Base-by-base conservation (phyloP, 306 rosid species). In the Ammopiptanthus mongolicus region DNA sequence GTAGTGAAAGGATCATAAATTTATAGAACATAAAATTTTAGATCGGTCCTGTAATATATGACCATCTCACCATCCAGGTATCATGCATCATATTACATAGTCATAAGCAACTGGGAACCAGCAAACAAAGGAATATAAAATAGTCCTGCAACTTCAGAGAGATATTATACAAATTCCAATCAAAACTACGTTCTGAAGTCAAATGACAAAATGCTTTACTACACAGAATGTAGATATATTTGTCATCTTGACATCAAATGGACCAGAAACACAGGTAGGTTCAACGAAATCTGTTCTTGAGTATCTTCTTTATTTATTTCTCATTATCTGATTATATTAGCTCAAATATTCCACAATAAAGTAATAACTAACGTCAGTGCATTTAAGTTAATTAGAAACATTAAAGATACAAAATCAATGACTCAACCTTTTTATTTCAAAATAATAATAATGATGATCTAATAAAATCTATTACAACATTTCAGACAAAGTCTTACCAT, bases 401-500 rank as follows among this genome's bases (percentile, higher is more conserved):
- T 52, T 47, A 33, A 18, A 12, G 41, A 34, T 47, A 60, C 1
- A 70, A 33, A 46, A 11, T n/a, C 1, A 6, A 8, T 29, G 5
- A 47, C 33, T 69, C 46, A 55, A 66, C 8, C 7, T 10, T 5
- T 5, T 42, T 28, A n/a, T 13, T 13, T 18, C 0, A 37, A 23
- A 46, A 46, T 47, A 46, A 48, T 14, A 7, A 37, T 2, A 39
- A 17, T 8, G 34, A 8, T 65, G 10, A 14, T 31, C 59, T 5
- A 72, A 36, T 33, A 42, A 44, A 69, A 53, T 69, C 36, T 75
- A 53, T 51, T 15, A 14, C 22, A 48, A 67, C 84, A 65, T 65
- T 74, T 53, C 31, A 78, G 29, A 50, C 57, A 50, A 18, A n/a
- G 28, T 31, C 41, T 31, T 8, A 22, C 55, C 28, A 51, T 31